A percentile compares a stretch with the other conserved stretches of the same genome.
Conservation (phyloP, 495 filamentous ascomycete species). For the Tuber aestivum region DNA sequence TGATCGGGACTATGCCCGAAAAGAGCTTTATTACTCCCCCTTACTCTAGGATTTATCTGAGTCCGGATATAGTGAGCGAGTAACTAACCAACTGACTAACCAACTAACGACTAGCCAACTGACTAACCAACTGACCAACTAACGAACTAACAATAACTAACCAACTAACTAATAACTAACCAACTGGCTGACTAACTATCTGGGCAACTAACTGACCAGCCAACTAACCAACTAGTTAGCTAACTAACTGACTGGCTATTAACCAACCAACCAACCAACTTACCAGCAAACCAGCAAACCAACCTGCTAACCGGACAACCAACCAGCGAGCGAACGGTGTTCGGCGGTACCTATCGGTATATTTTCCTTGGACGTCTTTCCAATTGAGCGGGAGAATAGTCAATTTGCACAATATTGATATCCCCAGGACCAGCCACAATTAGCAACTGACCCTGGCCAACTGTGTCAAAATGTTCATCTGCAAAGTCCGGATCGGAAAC, state of each 20-base stretch:
- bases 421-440: neutral
- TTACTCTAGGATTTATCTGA: too few relatives aligned
- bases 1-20: neutral
- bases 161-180: neutral
- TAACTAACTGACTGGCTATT: too few relatives aligned
- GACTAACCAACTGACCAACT: neutral
- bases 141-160: neutral
- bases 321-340: neutral
- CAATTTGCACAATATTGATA: neutral
- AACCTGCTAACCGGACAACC: too few relatives aligned
- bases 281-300: too few relatives aligned
- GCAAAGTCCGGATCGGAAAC: neutral
- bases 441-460: neutral
- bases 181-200: too few relatives aligned
- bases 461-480: neutral
- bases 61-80: too few relatives aligned
- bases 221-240: neutral
- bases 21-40: neutral
- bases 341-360: neutral
- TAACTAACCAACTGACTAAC: too few relatives aligned
- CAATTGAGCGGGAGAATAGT: neutral
- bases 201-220: neutral
- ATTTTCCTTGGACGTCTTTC: neutral
- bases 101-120: too few relatives aligned
- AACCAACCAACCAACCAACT: too few relatives aligned